These are phyloP conservation scores for Sporodiniella umbellata DNA, from an alignment of 371 early-diverging fungal genomes.

Conservation along the genomic window DNA sequence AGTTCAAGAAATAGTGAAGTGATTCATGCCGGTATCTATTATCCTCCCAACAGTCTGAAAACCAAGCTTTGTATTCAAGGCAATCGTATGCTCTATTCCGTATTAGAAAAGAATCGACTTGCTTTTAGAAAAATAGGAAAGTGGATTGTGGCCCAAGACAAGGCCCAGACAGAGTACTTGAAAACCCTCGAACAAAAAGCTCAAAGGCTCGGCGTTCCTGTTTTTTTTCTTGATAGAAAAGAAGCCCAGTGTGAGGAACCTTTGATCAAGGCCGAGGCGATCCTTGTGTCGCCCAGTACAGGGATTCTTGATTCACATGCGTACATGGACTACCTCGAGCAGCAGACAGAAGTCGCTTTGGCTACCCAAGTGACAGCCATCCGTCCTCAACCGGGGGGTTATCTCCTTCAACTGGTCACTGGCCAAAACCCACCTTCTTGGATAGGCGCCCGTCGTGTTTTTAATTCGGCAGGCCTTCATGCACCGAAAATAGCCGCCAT, in stretches of 20 bases:
- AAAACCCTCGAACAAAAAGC: slow-evolving; percentile 59
- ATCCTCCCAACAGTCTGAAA: slow-evolving; percentile 75
- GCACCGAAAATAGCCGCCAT: slow-evolving; percentile 65
- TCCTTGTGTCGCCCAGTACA: slow-evolving; percentile 69
- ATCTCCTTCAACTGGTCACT: slow-evolving; percentile 46
- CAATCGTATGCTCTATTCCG: slow-evolving; percentile 64
- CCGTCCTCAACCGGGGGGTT: slow-evolving; percentile 27
- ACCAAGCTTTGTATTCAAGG: slow-evolving; percentile 81
- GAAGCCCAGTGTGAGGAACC: slow-evolving; percentile 58
- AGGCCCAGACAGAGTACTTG: slow-evolving; percentile 55
- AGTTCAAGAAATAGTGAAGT: slow-evolving; percentile 92
- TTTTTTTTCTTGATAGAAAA: slow-evolving; percentile 49
- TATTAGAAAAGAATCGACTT: slow-evolving; percentile 48
- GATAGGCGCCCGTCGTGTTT: slow-evolving; percentile 58
- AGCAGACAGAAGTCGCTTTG: slow-evolving; percentile 52
- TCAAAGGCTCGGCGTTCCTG: slow-evolving; percentile 53
- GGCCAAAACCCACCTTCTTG: slow-evolving; percentile 22
- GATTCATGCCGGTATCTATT: slow-evolving; percentile 91
- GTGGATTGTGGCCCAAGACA: slow-evolving; percentile 75
- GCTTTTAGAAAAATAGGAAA: slow-evolving; percentile 64
- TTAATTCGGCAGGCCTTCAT: slow-evolving; percentile 80
- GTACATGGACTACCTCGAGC: slow-evolving; percentile 63
- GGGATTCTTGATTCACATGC: slow-evolving; percentile 82
- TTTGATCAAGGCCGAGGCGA: slow-evolving; percentile 47
- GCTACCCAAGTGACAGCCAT: slow-evolving; percentile 52